Percentiles rank a stretch among this genome's conserved stretches.
Conservation (phyloP, 75 land plant species). For the Sequoia sempervirens region DNA sequence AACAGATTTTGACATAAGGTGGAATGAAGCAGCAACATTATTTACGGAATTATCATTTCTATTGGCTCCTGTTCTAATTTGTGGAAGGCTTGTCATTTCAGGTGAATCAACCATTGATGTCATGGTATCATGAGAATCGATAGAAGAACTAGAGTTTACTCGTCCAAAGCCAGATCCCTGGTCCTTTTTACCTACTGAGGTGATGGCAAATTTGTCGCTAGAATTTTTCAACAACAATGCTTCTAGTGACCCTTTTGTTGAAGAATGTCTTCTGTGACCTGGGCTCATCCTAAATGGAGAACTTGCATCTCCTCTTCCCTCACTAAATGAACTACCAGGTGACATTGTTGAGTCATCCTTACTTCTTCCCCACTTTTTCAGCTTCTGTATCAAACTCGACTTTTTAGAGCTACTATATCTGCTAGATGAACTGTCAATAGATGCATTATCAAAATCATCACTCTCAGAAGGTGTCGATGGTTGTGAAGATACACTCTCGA, state of each 20-base stretch:
- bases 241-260: constrained; percentile 75
- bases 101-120: constrained; percentile 14
- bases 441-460: constrained; percentile 71
- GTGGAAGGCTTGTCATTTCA: constrained; percentile 31
- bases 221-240: constrained; percentile 72
- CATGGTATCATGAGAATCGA: constrained; percentile 25
- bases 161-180: constrained; percentile 18
- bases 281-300: constrained; percentile 39
- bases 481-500: constrained; percentile 71
- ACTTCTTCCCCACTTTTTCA: constrained; percentile 88
- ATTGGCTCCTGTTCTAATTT: constrained; percentile 31
- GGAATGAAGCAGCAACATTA: constrained; percentile 77
- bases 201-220: constrained; percentile 76
- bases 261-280: constrained; percentile 14
- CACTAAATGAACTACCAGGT: constrained; percentile 45
- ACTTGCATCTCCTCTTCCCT: constrained; percentile 16
- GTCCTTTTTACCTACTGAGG: constrained; percentile 60
- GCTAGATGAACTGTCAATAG: constrained; percentile 64
- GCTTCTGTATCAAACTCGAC: constrained; percentile 68
- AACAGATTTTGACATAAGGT: constrained; percentile 85
- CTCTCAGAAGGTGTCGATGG: constrained; percentile 77
- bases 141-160: constrained; percentile 8
- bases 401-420: constrained; percentile 60
- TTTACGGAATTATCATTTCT: constrained; percentile 44
- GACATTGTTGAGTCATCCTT: constrained; percentile 76